Base-by-base conservation (phyloP, 176 grass and related monocot species). In the Triticum dicoccoides region DNA sequence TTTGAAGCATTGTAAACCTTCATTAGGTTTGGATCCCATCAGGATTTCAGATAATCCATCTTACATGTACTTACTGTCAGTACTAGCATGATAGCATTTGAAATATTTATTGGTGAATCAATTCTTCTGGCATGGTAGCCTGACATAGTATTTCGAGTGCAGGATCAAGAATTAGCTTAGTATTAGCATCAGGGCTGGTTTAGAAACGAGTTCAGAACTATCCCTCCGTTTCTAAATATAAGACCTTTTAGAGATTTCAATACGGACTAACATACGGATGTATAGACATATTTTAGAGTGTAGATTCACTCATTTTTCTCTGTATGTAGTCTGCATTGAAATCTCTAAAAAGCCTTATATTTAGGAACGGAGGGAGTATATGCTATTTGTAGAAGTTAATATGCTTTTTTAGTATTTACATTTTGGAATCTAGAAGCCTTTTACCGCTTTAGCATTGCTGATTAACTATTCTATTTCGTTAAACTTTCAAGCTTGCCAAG, bases 381-480 rank as follows among this genome's bases (percentile, higher is more conserved):
- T 80, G 11, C 42, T 44, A 44, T 44, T 44, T 44, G 10, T 44
- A 44, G 42, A 44, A 44, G 3, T 44, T 44, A 44, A 44, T 44
- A 44, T 44, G 42, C 42, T 44, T 11, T 3, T 42, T 42, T 39
- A 39, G 38, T 44, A 44, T 11, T 10, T 84, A 74, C 83, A 64
- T 59, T 12, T 77, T 63, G 29, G 33, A 69, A 69, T 59, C 23
- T 65, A 4, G 35, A 87, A 66, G 8, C 87, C 44, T 72, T 2
- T n/a, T 83, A 68, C 12, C 80, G 73, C 34, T 69, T 88, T 72
- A 76, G 61, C 76, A 85, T 20, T 6, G 34, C 12, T 69, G 70
- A 49, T 75, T 30, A 35, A 80, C 8, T 56, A 8, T 81, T 73
- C 1, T 82, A 25, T 73, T 49, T 23, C n/a, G 73, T 67, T 64